Percentiles rank a stretch among this genome's conserved stretches.
Evolutionary conservation across 2,329 filamentous ascomycete genomes (phyloP).

Genomic region (Zymoseptoria brevis): DNA sequence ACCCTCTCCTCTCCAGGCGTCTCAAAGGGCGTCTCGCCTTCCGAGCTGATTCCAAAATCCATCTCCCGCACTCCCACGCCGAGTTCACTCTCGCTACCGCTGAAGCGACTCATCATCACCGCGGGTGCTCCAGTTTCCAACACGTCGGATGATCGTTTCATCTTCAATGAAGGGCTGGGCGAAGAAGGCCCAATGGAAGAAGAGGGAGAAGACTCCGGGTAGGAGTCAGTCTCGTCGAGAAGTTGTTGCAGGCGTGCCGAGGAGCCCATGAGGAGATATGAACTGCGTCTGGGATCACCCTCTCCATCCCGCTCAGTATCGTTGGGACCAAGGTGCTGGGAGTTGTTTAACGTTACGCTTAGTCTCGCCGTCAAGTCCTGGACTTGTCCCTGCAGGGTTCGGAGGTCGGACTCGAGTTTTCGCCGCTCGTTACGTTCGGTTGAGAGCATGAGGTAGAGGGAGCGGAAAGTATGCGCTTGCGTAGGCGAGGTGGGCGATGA

Average conservation of each 20-base stretch:
- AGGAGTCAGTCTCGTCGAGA: conserved; percentile 21
- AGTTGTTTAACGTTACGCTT: conserved; percentile 8
- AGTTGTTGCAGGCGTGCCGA: conserved; percentile 22
- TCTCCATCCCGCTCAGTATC: conserved; percentile 10
- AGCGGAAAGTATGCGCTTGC: conserved; percentile 25
- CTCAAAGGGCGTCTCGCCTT: conserved; percentile 19
- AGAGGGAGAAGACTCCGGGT: conserved; percentile 3
- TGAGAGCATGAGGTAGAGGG: conserved; percentile 32
- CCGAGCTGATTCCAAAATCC: conserved; percentile 1
- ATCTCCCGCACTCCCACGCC: not conserved
- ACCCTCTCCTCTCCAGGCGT: conserved; percentile 25
- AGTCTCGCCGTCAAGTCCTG: conserved; percentile 27
- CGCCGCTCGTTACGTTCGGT: conserved; percentile 31
- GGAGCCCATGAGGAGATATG: conserved; percentile 19
- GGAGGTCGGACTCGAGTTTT: conserved; percentile 28
- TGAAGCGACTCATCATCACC: conserved; percentile 19
- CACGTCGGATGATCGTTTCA: conserved; percentile 6
- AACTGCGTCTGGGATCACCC: conserved; percentile 11
- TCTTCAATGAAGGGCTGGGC: not conserved
- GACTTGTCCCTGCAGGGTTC: conserved; percentile 23
- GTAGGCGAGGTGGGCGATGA: not conserved
- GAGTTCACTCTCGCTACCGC: conserved; percentile 20
- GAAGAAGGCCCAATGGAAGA: not conserved
- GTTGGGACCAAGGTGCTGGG: conserved; percentile 16
- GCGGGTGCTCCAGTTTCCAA: conserved; percentile 1